Conservation (phyloP, 179 eudicot species). For the Gypsophila paniculata region DNA sequence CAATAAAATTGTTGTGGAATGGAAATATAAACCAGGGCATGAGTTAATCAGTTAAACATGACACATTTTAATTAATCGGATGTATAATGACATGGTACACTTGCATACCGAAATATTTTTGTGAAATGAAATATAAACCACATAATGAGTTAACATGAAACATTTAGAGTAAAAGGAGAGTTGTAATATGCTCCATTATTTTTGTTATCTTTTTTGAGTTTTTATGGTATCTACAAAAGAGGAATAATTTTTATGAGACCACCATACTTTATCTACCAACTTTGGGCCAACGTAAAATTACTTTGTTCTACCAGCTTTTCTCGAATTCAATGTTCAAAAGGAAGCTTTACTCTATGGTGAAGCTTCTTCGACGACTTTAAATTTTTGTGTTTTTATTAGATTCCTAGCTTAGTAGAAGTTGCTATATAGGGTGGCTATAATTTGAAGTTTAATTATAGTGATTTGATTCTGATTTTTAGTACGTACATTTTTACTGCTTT, state of each 20-base stretch:
- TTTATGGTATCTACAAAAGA: slow-evolving; percentile 22
- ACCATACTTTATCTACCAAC: slow-evolving; percentile 16
- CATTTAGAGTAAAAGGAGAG: not conserved
- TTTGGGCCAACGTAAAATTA: slow-evolving; percentile 12
- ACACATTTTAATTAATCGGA: too few relatives aligned
- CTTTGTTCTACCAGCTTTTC: slow-evolving; percentile 2
- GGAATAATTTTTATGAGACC: slow-evolving; percentile 22
- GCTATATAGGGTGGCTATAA: slow-evolving; percentile 4
- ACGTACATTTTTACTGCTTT: not conserved
- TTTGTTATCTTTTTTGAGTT: slow-evolving; percentile 1
- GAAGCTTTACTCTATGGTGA: slow-evolving; percentile 16
- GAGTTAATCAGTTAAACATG: too few relatives aligned
- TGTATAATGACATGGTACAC: too few relatives aligned
- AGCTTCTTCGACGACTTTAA: slow-evolving; percentile 8
- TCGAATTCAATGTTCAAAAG: slow-evolving; percentile 14
- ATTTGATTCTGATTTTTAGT: not conserved
- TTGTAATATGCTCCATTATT: slow-evolving; percentile 1
- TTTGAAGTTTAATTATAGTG: not conserved
- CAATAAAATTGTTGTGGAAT: too few relatives aligned
- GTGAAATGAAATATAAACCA: not conserved
- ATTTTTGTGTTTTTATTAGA: not conserved
- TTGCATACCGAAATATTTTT: too few relatives aligned
- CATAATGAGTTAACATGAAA: not conserved
- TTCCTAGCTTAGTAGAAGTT: slow-evolving; percentile 5
- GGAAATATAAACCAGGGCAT: too few relatives aligned